Conservation (phyloP, 1,139 yeast genomes). For the Ogataea hybrid region DNA sequence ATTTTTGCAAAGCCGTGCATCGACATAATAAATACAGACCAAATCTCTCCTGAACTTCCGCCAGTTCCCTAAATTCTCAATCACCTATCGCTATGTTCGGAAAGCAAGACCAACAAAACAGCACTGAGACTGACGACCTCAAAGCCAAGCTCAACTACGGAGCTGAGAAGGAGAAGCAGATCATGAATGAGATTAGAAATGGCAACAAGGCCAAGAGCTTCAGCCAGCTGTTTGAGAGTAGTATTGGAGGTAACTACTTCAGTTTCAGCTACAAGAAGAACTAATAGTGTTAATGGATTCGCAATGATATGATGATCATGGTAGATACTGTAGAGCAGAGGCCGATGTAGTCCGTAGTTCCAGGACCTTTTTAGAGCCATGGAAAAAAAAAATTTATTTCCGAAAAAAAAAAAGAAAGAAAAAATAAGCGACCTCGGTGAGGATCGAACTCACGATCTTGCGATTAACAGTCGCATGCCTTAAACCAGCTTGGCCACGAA, state of each 20-base stretch:
- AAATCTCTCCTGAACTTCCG: background rate
- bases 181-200: conserved; percentile 35
- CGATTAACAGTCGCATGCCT: conserved; percentile 31
- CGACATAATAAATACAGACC: background rate
- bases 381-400: background rate
- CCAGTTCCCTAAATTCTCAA: background rate
- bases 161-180: conserved; percentile 37
- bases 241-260: conserved; percentile 31
- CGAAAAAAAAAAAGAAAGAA: conserved; percentile 2
- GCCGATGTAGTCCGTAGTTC: background rate
- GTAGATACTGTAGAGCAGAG: background rate
- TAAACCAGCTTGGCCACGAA: conserved; percentile 31
- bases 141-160: conserved; percentile 34
- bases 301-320: background rate
- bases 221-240: conserved; percentile 28
- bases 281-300: conserved; percentile 5
- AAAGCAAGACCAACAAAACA: conserved; percentile 29
- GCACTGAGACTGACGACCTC: conserved; percentile 28
- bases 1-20: conserved; percentile 4
- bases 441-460: conserved; percentile 31
- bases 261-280: conserved; percentile 31
- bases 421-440: conserved; percentile 26
- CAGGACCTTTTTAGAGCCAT: background rate
- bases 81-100: conserved; percentile 25
- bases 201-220: conserved; percentile 26